phyloP scores from a whole-genome alignment of 1,284 basidiomycete genomes.

The Amylostereum chailletii region DNA sequence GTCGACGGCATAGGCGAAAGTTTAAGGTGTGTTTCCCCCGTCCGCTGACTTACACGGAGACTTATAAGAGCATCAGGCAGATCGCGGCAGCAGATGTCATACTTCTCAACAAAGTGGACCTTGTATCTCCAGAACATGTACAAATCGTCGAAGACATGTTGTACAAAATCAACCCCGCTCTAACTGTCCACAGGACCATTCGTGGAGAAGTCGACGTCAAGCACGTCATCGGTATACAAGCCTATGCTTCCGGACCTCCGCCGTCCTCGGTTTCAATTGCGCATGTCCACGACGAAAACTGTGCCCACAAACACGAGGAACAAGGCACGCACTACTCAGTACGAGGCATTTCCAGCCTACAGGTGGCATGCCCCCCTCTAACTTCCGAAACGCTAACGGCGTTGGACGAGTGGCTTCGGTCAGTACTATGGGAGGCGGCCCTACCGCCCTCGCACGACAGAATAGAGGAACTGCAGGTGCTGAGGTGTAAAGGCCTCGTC shows the following conservation, averaged over 20 bases:
- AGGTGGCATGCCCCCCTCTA: conserved; percentile 56
- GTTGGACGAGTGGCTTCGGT: conserved; percentile 74
- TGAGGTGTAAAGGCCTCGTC: conserved; percentile 82
- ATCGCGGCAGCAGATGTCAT: conserved; percentile 87
- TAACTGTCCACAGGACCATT: conserved; percentile 63
- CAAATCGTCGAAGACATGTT: conserved; percentile 49
- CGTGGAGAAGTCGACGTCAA: conserved; percentile 63
- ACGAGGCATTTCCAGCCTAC: conserved; percentile 65
- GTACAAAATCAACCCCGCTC: conserved; percentile 68
- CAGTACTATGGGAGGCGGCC: conserved; percentile 68
- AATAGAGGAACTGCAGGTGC: conserved; percentile 38
- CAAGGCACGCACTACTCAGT: conserved; percentile 48
- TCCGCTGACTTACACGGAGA: neutral
- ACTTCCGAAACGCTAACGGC: conserved; percentile 31
- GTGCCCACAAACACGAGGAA: conserved; percentile 16
- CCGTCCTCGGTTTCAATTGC: conserved; percentile 10
- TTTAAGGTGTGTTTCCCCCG: conserved; percentile 43
- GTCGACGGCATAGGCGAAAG: conserved; percentile 69
- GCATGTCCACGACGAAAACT: conserved; percentile 18
- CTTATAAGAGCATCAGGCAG: conserved; percentile 45
- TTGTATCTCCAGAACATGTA: conserved; percentile 39
- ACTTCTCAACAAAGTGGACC: conserved; percentile 81
- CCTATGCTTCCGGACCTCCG: conserved; percentile 44
- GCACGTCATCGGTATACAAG: conserved; percentile 70
- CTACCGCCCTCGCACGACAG: conserved; percentile 22